phyloP scores from a whole-genome alignment of 352 stramenopile genomes.

The Paralagenidium karlingii region DNA sequence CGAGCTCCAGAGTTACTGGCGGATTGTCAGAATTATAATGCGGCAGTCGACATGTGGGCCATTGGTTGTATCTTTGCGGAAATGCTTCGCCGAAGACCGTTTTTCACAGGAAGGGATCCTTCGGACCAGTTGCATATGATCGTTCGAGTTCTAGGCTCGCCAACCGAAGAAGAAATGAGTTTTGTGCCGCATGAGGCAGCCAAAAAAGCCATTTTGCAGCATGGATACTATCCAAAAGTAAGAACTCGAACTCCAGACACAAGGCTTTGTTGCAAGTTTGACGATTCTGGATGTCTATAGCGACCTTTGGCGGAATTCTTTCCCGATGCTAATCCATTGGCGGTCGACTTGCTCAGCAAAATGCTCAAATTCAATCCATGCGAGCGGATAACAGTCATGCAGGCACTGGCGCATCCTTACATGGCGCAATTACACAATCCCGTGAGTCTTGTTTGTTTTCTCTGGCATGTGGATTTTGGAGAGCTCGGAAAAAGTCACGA shows the following conservation, averaged over 20 bases:
- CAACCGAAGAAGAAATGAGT: slow-evolving; percentile 89
- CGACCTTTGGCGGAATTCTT: slow-evolving; percentile 74
- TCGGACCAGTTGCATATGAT: slow-evolving; percentile 81
- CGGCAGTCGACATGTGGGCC: slow-evolving; percentile 93
- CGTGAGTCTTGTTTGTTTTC: slow-evolving; percentile 16
- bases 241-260: background rate
- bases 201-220: slow-evolving; percentile 70
- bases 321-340: slow-evolving; percentile 60
- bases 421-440: slow-evolving; percentile 84
- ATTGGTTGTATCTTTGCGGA: slow-evolving; percentile 99
- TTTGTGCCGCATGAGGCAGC: slow-evolving; percentile 94
- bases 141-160: slow-evolving; percentile 87
- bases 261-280: background rate
- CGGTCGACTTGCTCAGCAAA: slow-evolving; percentile 79
- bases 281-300: slow-evolving; percentile 9
- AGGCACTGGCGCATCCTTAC: slow-evolving; percentile 86
- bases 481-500: background rate
- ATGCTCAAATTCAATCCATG: slow-evolving; percentile 90
- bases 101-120: slow-evolving; percentile 72
- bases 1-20: slow-evolving; percentile 70
- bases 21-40: slow-evolving; percentile 94
- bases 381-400: slow-evolving; percentile 88
- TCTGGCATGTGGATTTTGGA: background rate
- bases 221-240: slow-evolving; percentile 78
- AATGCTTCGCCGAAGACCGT: slow-evolving; percentile 92